Evolutionary conservation across 768 basidiomycete genomes (phyloP), one percentile per base, ranked within the genome.

Genomic region (Cystoderma amianthinum): DNA sequence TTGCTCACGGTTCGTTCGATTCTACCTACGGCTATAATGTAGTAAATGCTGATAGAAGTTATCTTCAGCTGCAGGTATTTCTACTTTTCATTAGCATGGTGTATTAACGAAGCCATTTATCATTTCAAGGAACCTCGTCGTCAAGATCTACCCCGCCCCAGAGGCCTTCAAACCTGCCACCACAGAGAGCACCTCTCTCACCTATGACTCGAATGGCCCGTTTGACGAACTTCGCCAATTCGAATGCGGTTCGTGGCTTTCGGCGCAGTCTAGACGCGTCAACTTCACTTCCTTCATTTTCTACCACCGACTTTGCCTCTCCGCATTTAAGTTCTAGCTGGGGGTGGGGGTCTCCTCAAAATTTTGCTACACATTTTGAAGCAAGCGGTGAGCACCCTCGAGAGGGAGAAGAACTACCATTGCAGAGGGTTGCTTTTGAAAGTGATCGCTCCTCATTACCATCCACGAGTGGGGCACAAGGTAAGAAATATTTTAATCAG

Each of bases 391-490:
- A 59, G 5, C 67, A 70, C 2, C 45, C 53, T 0, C 28, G 9
- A 9, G 10, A 9, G 10, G 65, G 65, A 13, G 67, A 60, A 39
- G 69, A 67, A 5, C 72, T 69, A 2, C 68, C 77, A 2, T 64
- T 57, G 25, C 75, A 74, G 45, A 70, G 74, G 30, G 67, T 76
- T 24, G 76, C 75, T 0, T 75, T 76, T 15, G 80, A 82, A 21
- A 74, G 70, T 44, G 77, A 78, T 38, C 60, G 68, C 18, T 52
- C 52, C 11, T 71, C 68, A 16, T 52, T 62, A 25, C 67, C 66
- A 17, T 55, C 64, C 0, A 60, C 62, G 32, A 67, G 58, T 41
- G 61, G 60, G 43, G 47, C 67, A 44, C 53, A 60, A 43, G 64
- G 72, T 62, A 58, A 76, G 72, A 45, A 44, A 54, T 19, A 32